Evolutionary conservation across 495 filamentous ascomycete species (phyloP).

Genomic region (Tuber borchii): DNA sequence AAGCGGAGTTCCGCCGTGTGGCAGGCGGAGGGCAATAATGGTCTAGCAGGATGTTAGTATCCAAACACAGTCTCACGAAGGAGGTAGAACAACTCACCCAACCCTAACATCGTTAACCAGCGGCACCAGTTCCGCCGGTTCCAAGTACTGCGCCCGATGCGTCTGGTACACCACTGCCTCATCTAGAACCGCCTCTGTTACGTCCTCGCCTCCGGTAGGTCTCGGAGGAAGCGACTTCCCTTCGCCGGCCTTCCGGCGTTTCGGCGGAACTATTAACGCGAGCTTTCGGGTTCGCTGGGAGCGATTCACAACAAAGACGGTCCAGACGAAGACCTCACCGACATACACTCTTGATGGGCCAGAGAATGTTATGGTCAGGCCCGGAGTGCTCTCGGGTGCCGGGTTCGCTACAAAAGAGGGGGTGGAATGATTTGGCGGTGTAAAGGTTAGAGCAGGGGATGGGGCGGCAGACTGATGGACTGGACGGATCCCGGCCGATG

Average conservation of each 20-base stretch:
- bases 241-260: slow-evolving; percentile 61
- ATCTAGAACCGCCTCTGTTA: slow-evolving; percentile 73
- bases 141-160: slow-evolving; percentile 66
- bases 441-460: slow-evolving; percentile 53
- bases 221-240: slow-evolving; percentile 55
- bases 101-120: slow-evolving; percentile 77
- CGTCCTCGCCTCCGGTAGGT: slow-evolving; percentile 46
- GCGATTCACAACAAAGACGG: slow-evolving; percentile 82
- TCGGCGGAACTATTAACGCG: slow-evolving; percentile 70
- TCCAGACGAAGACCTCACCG: slow-evolving; percentile 77
- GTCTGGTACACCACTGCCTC: slow-evolving; percentile 77
- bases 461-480: slow-evolving; percentile 43
- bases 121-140: slow-evolving; percentile 67
- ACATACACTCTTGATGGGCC: slow-evolving; percentile 50
- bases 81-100: slow-evolving; percentile 52
- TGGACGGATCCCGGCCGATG: slow-evolving; percentile 44
- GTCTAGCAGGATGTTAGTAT: slow-evolving; percentile 46
- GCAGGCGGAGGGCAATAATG: slow-evolving; percentile 68
- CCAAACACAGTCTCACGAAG: slow-evolving; percentile 11
- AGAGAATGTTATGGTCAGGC: slow-evolving; percentile 41
- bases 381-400: slow-evolving; percentile 42
- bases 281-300: slow-evolving; percentile 60
- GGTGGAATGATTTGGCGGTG: slow-evolving; percentile 48
- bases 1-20: slow-evolving; percentile 74
- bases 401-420: slow-evolving; percentile 48